Percentiles rank a stretch among this genome's conserved stretches.
Evolutionary conservation across 768 basidiomycete species (phyloP).

Genomic region (Podaxis sp.): DNA sequence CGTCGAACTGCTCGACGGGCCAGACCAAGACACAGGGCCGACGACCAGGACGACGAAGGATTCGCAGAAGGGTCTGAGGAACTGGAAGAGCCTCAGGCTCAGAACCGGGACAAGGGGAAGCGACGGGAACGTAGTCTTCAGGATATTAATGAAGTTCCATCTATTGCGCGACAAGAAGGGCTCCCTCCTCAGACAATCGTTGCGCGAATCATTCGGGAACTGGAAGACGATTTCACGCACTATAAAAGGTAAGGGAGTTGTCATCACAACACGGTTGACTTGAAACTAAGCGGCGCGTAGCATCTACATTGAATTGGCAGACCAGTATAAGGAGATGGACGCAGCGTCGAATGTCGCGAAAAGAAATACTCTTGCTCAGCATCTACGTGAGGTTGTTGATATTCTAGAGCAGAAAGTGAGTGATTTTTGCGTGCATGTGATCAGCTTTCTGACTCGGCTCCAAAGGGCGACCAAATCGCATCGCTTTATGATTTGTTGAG

Average conservation of each 20-base stretch:
- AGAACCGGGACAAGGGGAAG: constrained; percentile 27
- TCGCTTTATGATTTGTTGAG: constrained; percentile 80
- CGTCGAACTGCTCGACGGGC: neutral
- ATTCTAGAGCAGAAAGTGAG: constrained; percentile 86
- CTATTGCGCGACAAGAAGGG: constrained; percentile 32
- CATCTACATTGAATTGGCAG: constrained; percentile 86
- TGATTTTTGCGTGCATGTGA: constrained; percentile 7
- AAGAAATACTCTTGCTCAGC: constrained; percentile 83
- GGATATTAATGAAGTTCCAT: constrained; percentile 29
- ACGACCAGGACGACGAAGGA: constrained; percentile 43
- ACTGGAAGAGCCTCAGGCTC: constrained; percentile 21
- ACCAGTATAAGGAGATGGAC: constrained; percentile 91
- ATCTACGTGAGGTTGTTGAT: constrained; percentile 89
- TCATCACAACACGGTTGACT: neutral
- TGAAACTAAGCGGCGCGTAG: constrained; percentile 38
- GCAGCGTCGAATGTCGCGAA: constrained; percentile 77
- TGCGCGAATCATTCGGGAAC: constrained; percentile 74
- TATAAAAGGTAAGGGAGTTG: constrained; percentile 76
- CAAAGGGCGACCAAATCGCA: constrained; percentile 91
- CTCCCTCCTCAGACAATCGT: constrained; percentile 89
- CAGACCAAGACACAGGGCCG: constrained; percentile 2
- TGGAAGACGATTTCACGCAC: constrained; percentile 94
- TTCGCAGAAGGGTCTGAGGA: constrained; percentile 44
- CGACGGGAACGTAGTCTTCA: constrained; percentile 28
- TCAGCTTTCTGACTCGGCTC: constrained; percentile 8